Evolutionary conservation across 306 rosid species (phyloP), one percentile per base, ranked within the genome.

Genomic region (Mimosa bimucronata): DNA sequence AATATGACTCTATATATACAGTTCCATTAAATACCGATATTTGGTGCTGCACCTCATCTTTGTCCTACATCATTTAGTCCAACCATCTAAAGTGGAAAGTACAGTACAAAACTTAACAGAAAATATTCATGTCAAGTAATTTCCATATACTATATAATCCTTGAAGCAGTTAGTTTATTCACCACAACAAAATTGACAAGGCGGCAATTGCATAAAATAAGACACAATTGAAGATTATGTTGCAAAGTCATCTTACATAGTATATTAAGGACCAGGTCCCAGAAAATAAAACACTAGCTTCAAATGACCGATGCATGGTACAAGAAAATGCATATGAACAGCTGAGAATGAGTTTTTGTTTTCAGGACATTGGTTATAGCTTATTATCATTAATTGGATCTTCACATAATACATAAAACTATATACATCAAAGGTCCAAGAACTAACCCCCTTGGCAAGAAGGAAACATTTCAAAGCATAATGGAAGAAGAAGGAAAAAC

Each of bases 11-110:
- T n/a, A n/a, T n/a, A n/a, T n/a, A n/a, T n/a, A n/a, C n/a, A n/a
- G n/a, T n/a, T n/a, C n/a, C n/a, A n/a, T n/a, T n/a, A n/a, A n/a
- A n/a, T n/a, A 80, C 28, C 4, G 93, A 89, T 85, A 91, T 86
- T 78, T 85, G 89, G 83, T 91, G 93, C 81, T 89, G 93, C 72
- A 88, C 92, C 74, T 78, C 88, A 13, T 86, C 71, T 81, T 86
- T 88, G 57, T 67, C 75, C 75, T 77, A 42, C 55, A 67, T 21
- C 50, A 18, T 62, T 30, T 12, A 77, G 50, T 77, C 29, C 65
- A 45, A n/a, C 34, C 26, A 46, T 46, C 48, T 65, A 19, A 29
- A 29, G 46, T 64, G 42, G n/a, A 44, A 18, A 74, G 29, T 31
- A 74, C 8, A 53, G 21, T 6, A 34, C 23, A 19, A 1, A 41